A percentile compares a stretch with the other conserved stretches of the same genome.
phyloP scores from a whole-genome alignment of 2,329 filamentous ascomycete genomes.

The Peltaster fructicola region DNA sequence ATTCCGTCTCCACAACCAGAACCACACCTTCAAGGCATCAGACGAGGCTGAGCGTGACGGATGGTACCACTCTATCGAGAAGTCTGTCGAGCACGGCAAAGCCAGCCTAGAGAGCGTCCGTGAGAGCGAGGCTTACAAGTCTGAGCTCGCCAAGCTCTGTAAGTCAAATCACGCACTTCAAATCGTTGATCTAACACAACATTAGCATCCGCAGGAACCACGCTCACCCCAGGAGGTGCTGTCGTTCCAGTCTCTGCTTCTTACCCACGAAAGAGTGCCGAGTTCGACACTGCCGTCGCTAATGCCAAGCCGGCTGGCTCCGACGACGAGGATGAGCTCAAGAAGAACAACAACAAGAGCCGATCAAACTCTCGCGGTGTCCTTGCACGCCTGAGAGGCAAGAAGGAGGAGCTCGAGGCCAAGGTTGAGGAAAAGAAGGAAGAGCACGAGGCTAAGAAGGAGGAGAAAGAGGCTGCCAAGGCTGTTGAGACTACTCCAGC shows the following conservation, averaged over 20 bases:
- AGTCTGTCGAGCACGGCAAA: conserved; percentile 72
- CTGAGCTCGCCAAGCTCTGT: conserved; percentile 55
- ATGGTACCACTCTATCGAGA: conserved; percentile 75
- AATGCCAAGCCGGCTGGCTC: conserved; percentile 21
- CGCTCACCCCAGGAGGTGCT: conserved; percentile 25
- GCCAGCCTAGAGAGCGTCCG: conserved; percentile 54
- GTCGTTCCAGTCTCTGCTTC: no score
- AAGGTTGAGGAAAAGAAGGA: conserved; percentile 28
- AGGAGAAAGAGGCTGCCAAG: conserved; percentile 20
- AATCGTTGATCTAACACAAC: conserved; percentile 1
- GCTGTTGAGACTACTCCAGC: conserved; percentile 19
- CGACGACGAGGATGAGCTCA: conserved; percentile 24
- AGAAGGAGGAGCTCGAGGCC: conserved; percentile 38
- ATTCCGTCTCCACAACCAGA: conserved; percentile 70
- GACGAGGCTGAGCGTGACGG: conserved; percentile 65
- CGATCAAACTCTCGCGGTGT: conserved; percentile 41
- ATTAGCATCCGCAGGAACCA: conserved; percentile 17
- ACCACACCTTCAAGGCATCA: conserved; percentile 82
- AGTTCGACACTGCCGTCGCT: conserved; percentile 25
- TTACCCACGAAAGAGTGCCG: conserved; percentile 33
- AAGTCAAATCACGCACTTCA: conserved; percentile 18
- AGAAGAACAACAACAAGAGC: conserved; percentile 37
- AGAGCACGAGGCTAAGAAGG: conserved; percentile 22
- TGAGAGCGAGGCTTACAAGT: conserved; percentile 77
- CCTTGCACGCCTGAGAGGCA: conserved; percentile 39